phyloP scores from a whole-genome alignment of 345 rosid genomes.

The Linum lewisii region DNA sequence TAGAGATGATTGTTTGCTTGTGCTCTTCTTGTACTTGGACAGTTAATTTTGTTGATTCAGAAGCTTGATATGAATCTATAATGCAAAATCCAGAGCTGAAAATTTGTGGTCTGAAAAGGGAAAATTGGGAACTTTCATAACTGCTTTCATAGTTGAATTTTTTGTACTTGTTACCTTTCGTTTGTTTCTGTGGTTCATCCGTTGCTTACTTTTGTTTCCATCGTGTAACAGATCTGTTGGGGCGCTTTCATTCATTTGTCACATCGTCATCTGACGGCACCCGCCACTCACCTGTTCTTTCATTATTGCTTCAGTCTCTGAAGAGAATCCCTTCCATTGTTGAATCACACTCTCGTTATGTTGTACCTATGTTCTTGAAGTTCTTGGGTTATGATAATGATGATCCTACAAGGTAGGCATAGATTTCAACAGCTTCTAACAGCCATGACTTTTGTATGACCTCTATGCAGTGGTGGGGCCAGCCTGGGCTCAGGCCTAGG shows the following conservation, averaged over 20 bases:
- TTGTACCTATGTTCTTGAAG: slow-evolving; percentile 59
- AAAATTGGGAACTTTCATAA: not conserved
- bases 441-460: not conserved
- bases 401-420: slow-evolving; percentile 44
- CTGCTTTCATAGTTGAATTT: not conserved
- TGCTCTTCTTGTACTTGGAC: not conserved
- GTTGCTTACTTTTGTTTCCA: slow-evolving; percentile 9
- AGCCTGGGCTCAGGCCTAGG: too few relatives aligned
- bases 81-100: not conserved
- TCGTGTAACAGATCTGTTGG: slow-evolving; percentile 49
- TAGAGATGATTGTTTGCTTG: not conserved
- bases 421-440: not conserved
- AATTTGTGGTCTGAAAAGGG: not conserved
- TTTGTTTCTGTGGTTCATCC: not conserved
- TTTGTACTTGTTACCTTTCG: not conserved
- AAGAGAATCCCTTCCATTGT: slow-evolving; percentile 55
- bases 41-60: not conserved
- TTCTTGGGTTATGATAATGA: slow-evolving; percentile 65
- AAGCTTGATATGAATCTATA: not conserved
- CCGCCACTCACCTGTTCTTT: slow-evolving; percentile 36
- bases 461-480: too few relatives aligned
- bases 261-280: slow-evolving; percentile 46
- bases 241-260: slow-evolving; percentile 38
- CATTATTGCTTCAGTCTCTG: slow-evolving; percentile 57
- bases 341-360: slow-evolving; percentile 61